Evolutionary conservation across 176 grass and related monocot genomes (phyloP).

Genomic region (Triticum urartu): DNA sequence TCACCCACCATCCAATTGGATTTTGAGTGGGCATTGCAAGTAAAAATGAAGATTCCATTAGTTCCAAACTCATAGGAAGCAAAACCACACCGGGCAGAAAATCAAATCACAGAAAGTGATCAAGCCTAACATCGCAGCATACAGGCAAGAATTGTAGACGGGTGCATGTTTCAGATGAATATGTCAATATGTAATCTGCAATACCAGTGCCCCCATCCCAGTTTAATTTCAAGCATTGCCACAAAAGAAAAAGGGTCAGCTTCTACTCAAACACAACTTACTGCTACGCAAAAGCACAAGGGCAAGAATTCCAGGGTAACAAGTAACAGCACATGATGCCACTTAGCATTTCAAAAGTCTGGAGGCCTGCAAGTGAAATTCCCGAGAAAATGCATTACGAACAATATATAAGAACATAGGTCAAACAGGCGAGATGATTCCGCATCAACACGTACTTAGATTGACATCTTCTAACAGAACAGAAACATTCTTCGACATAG

Average conservation of each 20-base stretch:
- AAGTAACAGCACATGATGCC: constrained; percentile 17
- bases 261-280: constrained; percentile 5
- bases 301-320: not conserved
- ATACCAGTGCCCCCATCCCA: not conserved
- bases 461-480: constrained; percentile 24
- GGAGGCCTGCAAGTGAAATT: not conserved
- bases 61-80: not conserved
- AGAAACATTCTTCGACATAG: constrained; percentile 22
- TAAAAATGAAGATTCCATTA: not conserved
- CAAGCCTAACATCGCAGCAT: not conserved
- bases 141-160: not conserved
- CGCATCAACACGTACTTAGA: constrained; percentile 32
- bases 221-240: not conserved
- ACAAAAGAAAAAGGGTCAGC: not conserved
- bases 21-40: not conserved
- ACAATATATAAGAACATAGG: constrained; percentile 15
- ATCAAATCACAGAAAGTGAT: not conserved
- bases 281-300: not conserved
- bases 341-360: constrained; percentile 12
- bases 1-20: not conserved
- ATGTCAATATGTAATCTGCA: not conserved
- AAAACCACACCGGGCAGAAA: not conserved
- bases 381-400: constrained; percentile 5
- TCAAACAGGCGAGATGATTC: constrained; percentile 20
- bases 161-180: not conserved